Base-by-base conservation (phyloP, 495 filamentous ascomycete genomes). In the Podospora pseudopauciseta region DNA sequence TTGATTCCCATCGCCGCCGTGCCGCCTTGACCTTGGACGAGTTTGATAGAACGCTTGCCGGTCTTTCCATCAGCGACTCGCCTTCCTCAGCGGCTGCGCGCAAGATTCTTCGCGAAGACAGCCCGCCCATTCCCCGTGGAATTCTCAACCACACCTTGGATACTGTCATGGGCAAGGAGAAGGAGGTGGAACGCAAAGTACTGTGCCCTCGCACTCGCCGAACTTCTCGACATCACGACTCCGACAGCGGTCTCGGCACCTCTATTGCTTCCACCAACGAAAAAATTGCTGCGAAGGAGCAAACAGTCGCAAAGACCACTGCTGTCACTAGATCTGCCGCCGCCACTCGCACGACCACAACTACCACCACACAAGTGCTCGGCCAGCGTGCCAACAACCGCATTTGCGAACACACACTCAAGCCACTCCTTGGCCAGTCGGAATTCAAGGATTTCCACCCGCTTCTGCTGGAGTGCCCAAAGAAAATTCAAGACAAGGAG, bases 401-500 rank as follows among this genome's bases (percentile, higher is more conserved):
- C 71, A 86, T 87, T 66, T 75, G 76, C 73, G 84, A 86, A 66
- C 80, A 86, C 74, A 81, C 82, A 56, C 73, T 87, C 59, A 81
- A 77, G 76, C 85, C 85, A 7, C 74, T 87, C 2, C 76, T 86
- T 62, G 78, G 79, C 63, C 82, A 86, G 56, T 68, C 77, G 2
- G 71, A 75, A 13, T 83, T 94, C 63, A 89, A 92, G 77, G 87
- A 90, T 39, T 96, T 94, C 79, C 91, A 91, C 73, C 84, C 88
- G 64, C 85, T 96, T 65, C 85, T 95, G 60, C 80, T 88, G 65
- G 88, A 91, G 71, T 87, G 92, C 71, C 92, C 91, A 7, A 78
- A 83, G 68, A 91, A 91, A 71, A 92, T 96, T 72, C 86, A 87
- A 32, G 85, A 88, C 61, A 92, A 91, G 70, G 87, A 93, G 70